These are phyloP conservation scores for Artomyces pyxidatus DNA, from an alignment of 768 basidiomycete genomes.

Conservation along the genomic window DNA sequence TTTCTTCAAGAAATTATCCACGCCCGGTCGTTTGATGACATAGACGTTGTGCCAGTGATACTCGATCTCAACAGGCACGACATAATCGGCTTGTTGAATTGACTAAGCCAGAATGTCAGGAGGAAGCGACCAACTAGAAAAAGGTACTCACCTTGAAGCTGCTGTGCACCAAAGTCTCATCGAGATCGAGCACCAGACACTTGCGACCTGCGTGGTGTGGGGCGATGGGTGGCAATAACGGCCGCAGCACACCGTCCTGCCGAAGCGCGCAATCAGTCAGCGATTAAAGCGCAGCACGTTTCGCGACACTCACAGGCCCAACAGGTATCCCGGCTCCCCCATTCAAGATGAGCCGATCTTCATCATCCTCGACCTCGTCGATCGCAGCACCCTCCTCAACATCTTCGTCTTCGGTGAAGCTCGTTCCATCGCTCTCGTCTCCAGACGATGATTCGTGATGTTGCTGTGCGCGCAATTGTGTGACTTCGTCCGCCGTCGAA, in stretches of 20 bases:
- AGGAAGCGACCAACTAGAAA: not conserved
- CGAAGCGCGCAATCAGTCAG: slow-evolving; percentile 2
- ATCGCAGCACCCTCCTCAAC: slow-evolving; percentile 42
- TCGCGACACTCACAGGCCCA: slow-evolving; percentile 71
- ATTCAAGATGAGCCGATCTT: slow-evolving; percentile 79
- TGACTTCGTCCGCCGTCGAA: slow-evolving; percentile 46
- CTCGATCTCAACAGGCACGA: slow-evolving; percentile 98
- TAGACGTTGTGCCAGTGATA: slow-evolving; percentile 98
- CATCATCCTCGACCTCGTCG: slow-evolving; percentile 77
- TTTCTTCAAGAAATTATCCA: slow-evolving; percentile 92
- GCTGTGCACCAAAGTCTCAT: slow-evolving; percentile 95
- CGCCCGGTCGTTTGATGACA: slow-evolving; percentile 97
- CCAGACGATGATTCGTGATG: slow-evolving; percentile 36
- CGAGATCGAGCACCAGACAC: slow-evolving; percentile 93
- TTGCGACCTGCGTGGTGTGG: slow-evolving; percentile 82
- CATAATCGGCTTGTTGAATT: slow-evolving; percentile 91
- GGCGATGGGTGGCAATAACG: slow-evolving; percentile 79
- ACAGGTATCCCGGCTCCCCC: slow-evolving; percentile 95
- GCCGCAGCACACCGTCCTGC: slow-evolving; percentile 81
- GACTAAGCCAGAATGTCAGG: slow-evolving; percentile 44
- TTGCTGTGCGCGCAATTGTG: slow-evolving; percentile 20
- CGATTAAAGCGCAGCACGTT: not conserved
- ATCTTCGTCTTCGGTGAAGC: slow-evolving; percentile 64
- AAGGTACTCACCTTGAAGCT: slow-evolving; percentile 80
- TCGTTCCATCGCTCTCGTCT: slow-evolving; percentile 53